Conservation (phyloP, 208 protist species). For the Acanthamoeba lenticulata region DNA sequence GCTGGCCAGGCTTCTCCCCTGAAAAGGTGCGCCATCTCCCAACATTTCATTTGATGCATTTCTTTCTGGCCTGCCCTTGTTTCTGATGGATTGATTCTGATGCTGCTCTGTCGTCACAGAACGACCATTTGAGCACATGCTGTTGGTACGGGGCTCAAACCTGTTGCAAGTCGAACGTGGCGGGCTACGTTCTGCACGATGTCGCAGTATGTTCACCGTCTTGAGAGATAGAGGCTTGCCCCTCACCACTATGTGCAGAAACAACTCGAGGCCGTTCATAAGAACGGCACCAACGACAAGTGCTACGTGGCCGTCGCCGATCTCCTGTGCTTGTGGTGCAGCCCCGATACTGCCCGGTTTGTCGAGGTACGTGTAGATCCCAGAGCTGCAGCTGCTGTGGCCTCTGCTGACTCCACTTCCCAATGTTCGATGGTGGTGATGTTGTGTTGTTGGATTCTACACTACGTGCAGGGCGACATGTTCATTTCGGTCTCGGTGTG, state of each 20-base stretch:
- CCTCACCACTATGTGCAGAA: not conserved
- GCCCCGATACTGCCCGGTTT: not conserved
- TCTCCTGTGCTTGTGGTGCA: constrained; percentile 31
- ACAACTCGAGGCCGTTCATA: not conserved
- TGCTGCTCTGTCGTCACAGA: not conserved
- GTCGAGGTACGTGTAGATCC: not conserved
- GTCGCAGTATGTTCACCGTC: not conserved
- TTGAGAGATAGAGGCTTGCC: not conserved
- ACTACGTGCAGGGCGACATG: not conserved
- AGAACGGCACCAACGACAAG: not conserved
- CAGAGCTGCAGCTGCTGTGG: too few species aligned
- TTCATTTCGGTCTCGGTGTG: not conserved
- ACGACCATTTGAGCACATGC: not conserved
- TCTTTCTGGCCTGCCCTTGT: not conserved
- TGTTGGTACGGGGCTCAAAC: constrained; percentile 19
- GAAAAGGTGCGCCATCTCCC: not conserved
- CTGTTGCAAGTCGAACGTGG: not conserved
- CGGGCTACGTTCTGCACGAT: not conserved
- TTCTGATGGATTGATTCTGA: not conserved
- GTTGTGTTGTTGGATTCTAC: not conserved
- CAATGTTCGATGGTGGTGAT: not conserved
- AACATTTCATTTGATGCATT: not conserved
- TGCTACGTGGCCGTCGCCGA: constrained; percentile 19
- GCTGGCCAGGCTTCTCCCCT: not conserved
- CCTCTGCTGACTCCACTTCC: too few species aligned